Base-by-base conservation (phyloP, 805 yeast genomes). In the Ogataea saltuana region DNA sequence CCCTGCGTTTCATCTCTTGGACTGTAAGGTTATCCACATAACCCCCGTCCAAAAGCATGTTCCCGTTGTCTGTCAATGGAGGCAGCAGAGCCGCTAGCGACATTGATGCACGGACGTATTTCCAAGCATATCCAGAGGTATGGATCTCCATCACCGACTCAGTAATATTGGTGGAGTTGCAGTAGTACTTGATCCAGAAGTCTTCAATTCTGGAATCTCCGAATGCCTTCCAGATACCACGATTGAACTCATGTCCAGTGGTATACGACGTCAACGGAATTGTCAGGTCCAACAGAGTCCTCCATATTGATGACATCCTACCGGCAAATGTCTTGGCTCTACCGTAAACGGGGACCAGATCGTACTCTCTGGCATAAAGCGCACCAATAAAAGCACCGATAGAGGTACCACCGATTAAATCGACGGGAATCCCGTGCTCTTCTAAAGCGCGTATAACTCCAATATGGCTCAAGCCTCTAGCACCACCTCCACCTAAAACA, bases 401-500 rank as follows among this genome's bases (percentile, higher is more conserved):
- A 0, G 97, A 90, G 0, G 99, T 91, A 2, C 99, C 99, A 1
- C 99, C 99, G 39, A 91, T 78, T 48, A 90, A 70, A 65, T 91
- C 99, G 27, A 93, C 82, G 0, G 99, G 99, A 11, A 91, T 85
- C 0, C 97, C 97, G 42, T 81, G 80, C 50, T 87, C 95, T 61
- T 91, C 98, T 8, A 91, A 67, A 0, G 97, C 96, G 39, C 81
- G 79, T n/a, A 91, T 77, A 3, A 93, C 83, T 3, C 99, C 99
- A 30, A 91, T 72, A 61, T 91, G 99, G 11, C 96, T 78, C 11
- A 91, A 73, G 1, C 99, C 99, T 53, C 98, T 73, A 0, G 98
- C 96, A 32, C 99, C 99, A 30, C 99, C 99, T 11, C 99, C 99
- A 6, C 99, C 99, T 3, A 91, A 70, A 5, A 91, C 97, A 15